These are phyloP conservation scores for Conringia planisiliqua DNA, from an alignment of 345 rosid species.

Conservation along the genomic window DNA sequence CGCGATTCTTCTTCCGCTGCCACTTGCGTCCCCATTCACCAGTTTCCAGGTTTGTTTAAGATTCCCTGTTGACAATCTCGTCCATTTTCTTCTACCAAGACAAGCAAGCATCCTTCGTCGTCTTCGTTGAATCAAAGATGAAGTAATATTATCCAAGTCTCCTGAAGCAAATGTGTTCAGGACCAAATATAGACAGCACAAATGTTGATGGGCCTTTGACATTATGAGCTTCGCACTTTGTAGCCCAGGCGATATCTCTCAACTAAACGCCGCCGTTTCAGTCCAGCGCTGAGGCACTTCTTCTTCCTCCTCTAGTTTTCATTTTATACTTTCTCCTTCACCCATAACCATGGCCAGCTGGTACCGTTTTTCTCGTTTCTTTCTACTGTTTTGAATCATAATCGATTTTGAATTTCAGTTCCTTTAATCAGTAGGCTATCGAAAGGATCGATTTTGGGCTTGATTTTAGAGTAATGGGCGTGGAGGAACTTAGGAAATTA, in stretches of 20 bases:
- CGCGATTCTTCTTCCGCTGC: neutral
- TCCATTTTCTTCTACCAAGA: constrained; percentile 23
- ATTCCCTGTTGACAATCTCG: constrained; percentile 3
- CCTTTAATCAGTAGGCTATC: neutral
- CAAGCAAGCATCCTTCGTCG: constrained; percentile 22
- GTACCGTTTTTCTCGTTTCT: neutral
- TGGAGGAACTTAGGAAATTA: neutral
- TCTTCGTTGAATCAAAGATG: neutral
- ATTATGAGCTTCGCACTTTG: constrained; percentile 1
- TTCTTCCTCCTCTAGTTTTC: neutral
- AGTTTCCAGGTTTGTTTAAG: neutral
- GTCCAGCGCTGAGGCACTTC: neutral
- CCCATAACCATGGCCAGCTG: neutral
- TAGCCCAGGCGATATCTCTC: constrained; percentile 2
- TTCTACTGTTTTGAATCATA: neutral
- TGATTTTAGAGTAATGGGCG: constrained; percentile 16
- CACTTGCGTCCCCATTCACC: neutral
- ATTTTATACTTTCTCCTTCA: neutral
- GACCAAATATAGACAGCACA: neutral
- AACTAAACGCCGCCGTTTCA: constrained; percentile 4
- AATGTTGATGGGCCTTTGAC: neutral
- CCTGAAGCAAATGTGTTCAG: neutral
- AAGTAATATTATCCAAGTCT: neutral
- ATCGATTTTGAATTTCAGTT: neutral
- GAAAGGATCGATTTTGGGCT: neutral